Base-by-base conservation (phyloP, 169 alveolate genomes). In the Plasmodium gallinaceum region DNA sequence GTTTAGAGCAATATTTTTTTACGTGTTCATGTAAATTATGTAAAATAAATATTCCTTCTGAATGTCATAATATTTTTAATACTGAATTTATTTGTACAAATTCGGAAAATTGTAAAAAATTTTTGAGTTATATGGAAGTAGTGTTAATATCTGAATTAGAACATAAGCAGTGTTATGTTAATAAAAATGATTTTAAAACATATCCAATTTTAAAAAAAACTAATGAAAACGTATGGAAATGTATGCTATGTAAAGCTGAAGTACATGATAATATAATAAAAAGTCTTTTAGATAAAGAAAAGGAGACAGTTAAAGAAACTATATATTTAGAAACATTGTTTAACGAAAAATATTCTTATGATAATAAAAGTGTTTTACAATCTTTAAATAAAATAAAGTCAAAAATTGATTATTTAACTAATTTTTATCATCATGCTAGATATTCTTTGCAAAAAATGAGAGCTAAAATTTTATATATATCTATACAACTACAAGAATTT, bases 391-490 rank as follows among this genome's bases (percentile, higher is more conserved):
- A 78, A 78, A 78, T 78, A 7, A 78, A 78, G 32, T 78, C 89
- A 37, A 78, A 78, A 78, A 78, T 78, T 64, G 89, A 78, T 22
- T 62, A 78, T 43, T 16, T 78, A 8, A 65, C 89, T 8, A 62
- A 43, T 9, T 78, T 48, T 78, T 78, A 78, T 51, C 89, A 78
- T 57, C 89, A 78, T 46, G 61, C 89, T n/a, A 78, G 54, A 78
- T 78, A 78, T 37, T 78, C 89, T 8, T 10, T 78, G 8, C 89
- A 78, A 78, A 78, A 78, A 46, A 78, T 78, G 89, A 78, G 89
- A 78, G 89, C 89, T 0, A 78, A 78, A 51, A 78, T 78, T 32
- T 58, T 78, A 32, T 78, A 78, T 43, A 62, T 78, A 64, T 78
- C 89, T 51, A 78, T 78, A 78, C 89, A 78, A 37, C 45, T 78